Percentiles rank a stretch among this genome's conserved stretches.
Evolutionary conservation across 202 grass and related monocot genomes (phyloP).

Genomic region (Carex sylvatica): DNA sequence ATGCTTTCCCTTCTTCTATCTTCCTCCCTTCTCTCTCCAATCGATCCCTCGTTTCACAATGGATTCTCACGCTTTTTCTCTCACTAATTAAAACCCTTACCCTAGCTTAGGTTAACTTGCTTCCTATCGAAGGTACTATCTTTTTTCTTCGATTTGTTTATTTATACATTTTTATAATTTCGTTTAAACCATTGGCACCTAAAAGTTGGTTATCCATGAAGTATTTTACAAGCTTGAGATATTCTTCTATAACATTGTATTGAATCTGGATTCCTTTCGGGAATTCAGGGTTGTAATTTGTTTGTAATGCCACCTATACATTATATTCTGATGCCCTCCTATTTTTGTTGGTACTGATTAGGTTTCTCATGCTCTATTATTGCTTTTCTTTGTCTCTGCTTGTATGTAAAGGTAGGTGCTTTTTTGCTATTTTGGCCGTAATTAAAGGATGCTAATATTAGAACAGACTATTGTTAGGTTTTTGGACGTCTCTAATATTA

Average conservation of each 20-base stretch:
- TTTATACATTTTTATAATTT: constrained; percentile 12
- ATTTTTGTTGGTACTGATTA: constrained; percentile 9
- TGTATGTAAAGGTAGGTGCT: not conserved
- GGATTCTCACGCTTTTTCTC: constrained; percentile 10
- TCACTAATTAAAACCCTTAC: constrained; percentile 13
- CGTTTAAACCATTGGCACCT: not conserved
- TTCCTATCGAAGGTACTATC: constrained; percentile 19
- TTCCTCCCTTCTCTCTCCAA: not conserved
- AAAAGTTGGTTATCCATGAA: constrained; percentile 2
- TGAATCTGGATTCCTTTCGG: constrained; percentile 7
- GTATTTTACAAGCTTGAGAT: constrained; percentile 23
- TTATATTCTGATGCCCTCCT: not conserved
- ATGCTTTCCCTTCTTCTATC: not conserved
- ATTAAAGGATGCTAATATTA: constrained; percentile 16
- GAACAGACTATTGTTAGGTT: constrained; percentile 29
- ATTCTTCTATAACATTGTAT: constrained; percentile 13
- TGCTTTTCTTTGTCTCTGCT: not conserved
- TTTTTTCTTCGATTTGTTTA: constrained; percentile 4
- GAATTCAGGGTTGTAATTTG: not conserved
- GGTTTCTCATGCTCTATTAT: not conserved
- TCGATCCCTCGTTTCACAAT: not conserved
- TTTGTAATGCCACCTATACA: constrained; percentile 6
- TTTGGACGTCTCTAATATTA: not conserved
- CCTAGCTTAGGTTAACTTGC: not conserved
- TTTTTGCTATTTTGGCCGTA: constrained; percentile 10